phyloP scores from a whole-genome alignment of 2,329 filamentous ascomycete genomes.

The Aspergillus sp. region DNA sequence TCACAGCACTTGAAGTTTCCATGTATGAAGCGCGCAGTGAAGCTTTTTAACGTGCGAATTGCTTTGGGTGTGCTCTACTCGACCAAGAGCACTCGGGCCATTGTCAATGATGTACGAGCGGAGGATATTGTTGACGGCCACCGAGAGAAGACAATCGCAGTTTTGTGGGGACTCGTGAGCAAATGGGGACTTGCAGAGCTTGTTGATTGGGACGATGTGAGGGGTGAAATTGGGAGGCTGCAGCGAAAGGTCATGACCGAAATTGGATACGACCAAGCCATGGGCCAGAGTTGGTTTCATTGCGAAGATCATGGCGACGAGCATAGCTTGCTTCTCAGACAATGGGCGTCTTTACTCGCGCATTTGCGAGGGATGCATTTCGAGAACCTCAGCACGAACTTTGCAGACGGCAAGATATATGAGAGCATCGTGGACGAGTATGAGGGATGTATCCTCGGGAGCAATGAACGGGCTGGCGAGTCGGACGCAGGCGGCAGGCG shows the following conservation, averaged over 20 bases:
- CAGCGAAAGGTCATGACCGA: slow-evolving; percentile 14
- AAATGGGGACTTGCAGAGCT: slow-evolving; percentile 46
- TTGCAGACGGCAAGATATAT: slow-evolving; percentile 47
- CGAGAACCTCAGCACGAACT: slow-evolving; percentile 49
- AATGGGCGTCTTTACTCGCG: slow-evolving; percentile 48
- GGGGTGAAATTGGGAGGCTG: slow-evolving; percentile 42
- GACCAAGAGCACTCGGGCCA: slow-evolving; percentile 31
- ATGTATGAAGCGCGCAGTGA: slow-evolving; percentile 45
- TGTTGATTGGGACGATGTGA: slow-evolving; percentile 47
- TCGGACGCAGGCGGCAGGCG: slow-evolving; percentile 1
- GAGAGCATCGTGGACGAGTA: slow-evolving; percentile 51
- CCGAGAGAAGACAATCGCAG: slow-evolving; percentile 52
- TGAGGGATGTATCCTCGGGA: slow-evolving; percentile 31
- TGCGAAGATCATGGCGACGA: slow-evolving; percentile 13
- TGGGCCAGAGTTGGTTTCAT: slow-evolving; percentile 12
- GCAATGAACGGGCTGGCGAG: background rate
- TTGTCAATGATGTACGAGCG: slow-evolving; percentile 39
- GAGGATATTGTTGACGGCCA: slow-evolving; percentile 56
- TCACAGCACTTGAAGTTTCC: slow-evolving; percentile 52
- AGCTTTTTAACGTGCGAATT: slow-evolving; percentile 51
- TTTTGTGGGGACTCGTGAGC: slow-evolving; percentile 52
- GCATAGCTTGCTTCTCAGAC: slow-evolving; percentile 40
- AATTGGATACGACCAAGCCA: slow-evolving; percentile 10
- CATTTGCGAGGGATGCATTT: slow-evolving; percentile 38
- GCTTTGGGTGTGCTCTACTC: slow-evolving; percentile 45